Evolutionary conservation across 2,329 filamentous ascomycete species (phyloP).

Genomic region (Cladophialophora yegresii): DNA sequence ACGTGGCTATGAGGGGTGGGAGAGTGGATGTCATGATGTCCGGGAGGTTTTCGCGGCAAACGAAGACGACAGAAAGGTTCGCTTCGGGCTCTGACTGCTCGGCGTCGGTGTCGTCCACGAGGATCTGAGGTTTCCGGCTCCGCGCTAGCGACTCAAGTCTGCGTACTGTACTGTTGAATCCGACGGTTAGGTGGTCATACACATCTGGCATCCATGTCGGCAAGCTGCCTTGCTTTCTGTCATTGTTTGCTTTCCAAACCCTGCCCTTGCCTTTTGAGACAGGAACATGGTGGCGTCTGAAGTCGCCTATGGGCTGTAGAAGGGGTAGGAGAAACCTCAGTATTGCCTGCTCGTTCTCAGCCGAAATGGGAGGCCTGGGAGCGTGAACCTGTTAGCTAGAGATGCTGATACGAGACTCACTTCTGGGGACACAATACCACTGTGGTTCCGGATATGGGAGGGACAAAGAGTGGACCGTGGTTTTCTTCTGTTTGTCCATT

Average conservation of each 20-base stretch:
- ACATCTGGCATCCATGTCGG: slow-evolving; percentile 37
- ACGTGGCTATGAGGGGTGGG: slow-evolving; percentile 27
- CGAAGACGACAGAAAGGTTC: slow-evolving; percentile 29
- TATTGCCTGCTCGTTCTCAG: slow-evolving; percentile 26
- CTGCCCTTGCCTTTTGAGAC: slow-evolving; percentile 43
- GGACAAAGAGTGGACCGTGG: slow-evolving; percentile 25
- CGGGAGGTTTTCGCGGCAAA: slow-evolving; percentile 29
- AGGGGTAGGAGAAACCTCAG: slow-evolving; percentile 30
- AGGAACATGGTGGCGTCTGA: slow-evolving; percentile 42
- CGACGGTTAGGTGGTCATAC: slow-evolving; percentile 44
- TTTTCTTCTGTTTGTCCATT: slow-evolving; percentile 30
- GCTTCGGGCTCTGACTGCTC: not conserved
- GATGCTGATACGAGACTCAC: not conserved
- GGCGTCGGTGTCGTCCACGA: slow-evolving; percentile 9
- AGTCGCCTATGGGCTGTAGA: slow-evolving; percentile 43
- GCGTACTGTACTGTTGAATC: slow-evolving; percentile 50
- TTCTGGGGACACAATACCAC: slow-evolving; percentile 19
- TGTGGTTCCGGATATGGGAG: slow-evolving; percentile 31
- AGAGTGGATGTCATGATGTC: slow-evolving; percentile 30
- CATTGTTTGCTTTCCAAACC: slow-evolving; percentile 17
- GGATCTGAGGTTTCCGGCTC: slow-evolving; percentile 15
- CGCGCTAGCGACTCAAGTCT: slow-evolving; percentile 45
- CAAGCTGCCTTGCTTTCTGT: slow-evolving; percentile 28
- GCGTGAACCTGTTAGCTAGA: slow-evolving; percentile 9
- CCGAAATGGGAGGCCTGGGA: slow-evolving; percentile 26